Conservation (phyloP, 2,329 filamentous ascomycete species). For the Hortaea werneckii region DNA sequence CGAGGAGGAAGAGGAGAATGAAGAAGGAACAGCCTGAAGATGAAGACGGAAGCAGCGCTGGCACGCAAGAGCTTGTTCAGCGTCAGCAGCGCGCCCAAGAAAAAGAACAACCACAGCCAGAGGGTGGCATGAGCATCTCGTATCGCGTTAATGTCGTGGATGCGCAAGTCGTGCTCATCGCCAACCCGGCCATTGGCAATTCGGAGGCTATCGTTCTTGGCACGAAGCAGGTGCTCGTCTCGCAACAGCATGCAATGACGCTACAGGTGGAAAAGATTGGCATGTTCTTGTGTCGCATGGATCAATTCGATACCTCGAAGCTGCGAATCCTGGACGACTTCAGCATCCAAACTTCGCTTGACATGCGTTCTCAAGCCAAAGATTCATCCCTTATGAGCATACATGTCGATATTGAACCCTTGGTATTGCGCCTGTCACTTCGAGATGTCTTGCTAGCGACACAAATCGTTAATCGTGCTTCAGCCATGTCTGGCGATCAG, state of each 20-base stretch:
- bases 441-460: constrained; percentile 89
- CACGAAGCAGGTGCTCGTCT: constrained; percentile 85
- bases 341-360: constrained; percentile 79
- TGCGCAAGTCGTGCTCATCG: constrained; percentile 91
- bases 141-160: constrained; percentile 93
- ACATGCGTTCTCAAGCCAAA: constrained; percentile 53
- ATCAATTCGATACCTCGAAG: constrained; percentile 83
- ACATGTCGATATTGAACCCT: constrained; percentile 76
- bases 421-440: constrained; percentile 81
- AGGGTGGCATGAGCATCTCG: constrained; percentile 59
- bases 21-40: constrained; percentile 39
- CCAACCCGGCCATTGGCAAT: constrained; percentile 78
- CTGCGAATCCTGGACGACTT: constrained; percentile 95
- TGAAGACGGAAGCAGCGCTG: constrained; percentile 37
- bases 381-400: constrained; percentile 62
- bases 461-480: constrained; percentile 84
- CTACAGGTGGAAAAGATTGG: constrained; percentile 88
- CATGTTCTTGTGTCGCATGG: constrained; percentile 99
- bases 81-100: constrained; percentile 13
- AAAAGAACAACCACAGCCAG: constrained; percentile 24
- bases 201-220: constrained; percentile 94
- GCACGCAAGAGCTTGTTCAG: constrained; percentile 21
- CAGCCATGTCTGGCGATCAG: constrained; percentile 60
- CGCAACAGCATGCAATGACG: constrained; percentile 86
- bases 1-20: constrained; percentile 47